A percentile compares a stretch with the other conserved stretches of the same genome.
phyloP scores from a whole-genome alignment of 1,284 basidiomycete genomes.

The Phellopilus nigrolimitatus region DNA sequence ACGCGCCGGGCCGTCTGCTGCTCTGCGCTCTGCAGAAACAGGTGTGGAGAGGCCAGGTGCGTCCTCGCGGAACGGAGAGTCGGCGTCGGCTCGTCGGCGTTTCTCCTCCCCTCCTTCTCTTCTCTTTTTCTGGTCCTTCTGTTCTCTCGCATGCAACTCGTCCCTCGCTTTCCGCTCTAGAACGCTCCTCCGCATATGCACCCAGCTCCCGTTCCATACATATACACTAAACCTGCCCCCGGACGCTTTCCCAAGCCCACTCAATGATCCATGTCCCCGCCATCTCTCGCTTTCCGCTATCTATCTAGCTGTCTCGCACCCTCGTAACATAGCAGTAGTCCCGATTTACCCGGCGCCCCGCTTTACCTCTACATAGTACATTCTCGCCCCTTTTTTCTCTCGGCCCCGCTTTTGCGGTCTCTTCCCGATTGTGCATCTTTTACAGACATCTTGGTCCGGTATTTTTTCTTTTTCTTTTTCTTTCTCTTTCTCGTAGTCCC shows the following conservation, averaged over 20 bases:
- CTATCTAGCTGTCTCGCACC: not conserved
- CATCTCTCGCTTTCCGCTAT: not conserved
- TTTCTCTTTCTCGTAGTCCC: too few relatives aligned
- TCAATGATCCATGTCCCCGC: not conserved
- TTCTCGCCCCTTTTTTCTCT: too few relatives aligned
- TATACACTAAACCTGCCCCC: not conserved
- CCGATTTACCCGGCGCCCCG: not conserved
- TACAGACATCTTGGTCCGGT: too few relatives aligned
- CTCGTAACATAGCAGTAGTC: too few relatives aligned
- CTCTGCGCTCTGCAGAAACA: not conserved
- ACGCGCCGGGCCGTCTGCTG: not conserved
- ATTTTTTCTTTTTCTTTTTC: not conserved
- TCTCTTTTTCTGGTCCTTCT: too few relatives aligned
- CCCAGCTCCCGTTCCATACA: not conserved
- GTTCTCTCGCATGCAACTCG: too few relatives aligned
- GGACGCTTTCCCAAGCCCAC: not conserved
- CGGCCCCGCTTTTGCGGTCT: too few relatives aligned
- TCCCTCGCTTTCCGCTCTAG: not conserved
- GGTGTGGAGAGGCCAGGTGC: not conserved
- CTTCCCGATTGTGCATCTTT: too few relatives aligned
- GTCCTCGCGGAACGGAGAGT: not conserved
- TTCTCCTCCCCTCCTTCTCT: not conserved
- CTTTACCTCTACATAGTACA: not conserved
- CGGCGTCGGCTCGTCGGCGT: not conserved
- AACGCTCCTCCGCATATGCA: slow-evolving; percentile 1